Evolutionary conservation across 371 early-diverging fungal species (phyloP).

Genomic region (Actinomortierella wolfii): DNA sequence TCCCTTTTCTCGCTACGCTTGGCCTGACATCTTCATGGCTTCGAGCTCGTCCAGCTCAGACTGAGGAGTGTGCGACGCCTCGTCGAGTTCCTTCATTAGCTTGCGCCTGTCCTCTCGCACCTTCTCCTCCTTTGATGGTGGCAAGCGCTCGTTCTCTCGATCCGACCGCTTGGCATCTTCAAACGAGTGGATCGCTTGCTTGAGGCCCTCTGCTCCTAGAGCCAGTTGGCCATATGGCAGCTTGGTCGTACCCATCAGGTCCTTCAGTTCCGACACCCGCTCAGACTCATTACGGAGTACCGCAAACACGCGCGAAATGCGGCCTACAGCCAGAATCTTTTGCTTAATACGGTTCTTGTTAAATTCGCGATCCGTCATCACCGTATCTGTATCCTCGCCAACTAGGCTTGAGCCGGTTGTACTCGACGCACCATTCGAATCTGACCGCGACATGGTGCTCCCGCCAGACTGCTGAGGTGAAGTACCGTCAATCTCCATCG

Average conservation of each 20-base stretch:
- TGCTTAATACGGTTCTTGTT: constrained; percentile 60
- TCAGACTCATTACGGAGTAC: constrained; percentile 91
- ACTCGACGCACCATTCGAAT: too few species aligned
- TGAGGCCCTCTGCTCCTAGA: constrained; percentile 90
- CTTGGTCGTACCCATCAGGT: constrained; percentile 77
- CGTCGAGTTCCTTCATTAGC: constrained; percentile 56
- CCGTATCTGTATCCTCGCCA: constrained; percentile 7
- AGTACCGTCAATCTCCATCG: constrained; percentile 14
- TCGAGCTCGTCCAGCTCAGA: constrained; percentile 38
- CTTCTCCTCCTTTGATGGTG: constrained; percentile 73
- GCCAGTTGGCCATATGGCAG: constrained; percentile 88
- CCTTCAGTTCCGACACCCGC: constrained; percentile 91
- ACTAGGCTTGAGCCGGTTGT: too few species aligned
- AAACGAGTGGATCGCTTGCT: constrained; percentile 85
- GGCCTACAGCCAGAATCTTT: constrained; percentile 93
- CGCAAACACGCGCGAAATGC: constrained; percentile 87
- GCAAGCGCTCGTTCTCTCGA: constrained; percentile 90
- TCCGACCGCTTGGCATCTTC: constrained; percentile 92
- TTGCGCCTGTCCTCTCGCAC: constrained; percentile 50
- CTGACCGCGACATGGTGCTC: constrained; percentile 1
- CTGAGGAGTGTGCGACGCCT: constrained; percentile 47
- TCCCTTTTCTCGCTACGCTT: background rate
- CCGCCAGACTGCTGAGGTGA: background rate
- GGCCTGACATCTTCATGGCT: constrained; percentile 32
- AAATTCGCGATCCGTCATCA: constrained; percentile 13